phyloP scores from a whole-genome alignment of 2,329 filamentous ascomycete species.

The Neopestalotiopsis sp. region DNA sequence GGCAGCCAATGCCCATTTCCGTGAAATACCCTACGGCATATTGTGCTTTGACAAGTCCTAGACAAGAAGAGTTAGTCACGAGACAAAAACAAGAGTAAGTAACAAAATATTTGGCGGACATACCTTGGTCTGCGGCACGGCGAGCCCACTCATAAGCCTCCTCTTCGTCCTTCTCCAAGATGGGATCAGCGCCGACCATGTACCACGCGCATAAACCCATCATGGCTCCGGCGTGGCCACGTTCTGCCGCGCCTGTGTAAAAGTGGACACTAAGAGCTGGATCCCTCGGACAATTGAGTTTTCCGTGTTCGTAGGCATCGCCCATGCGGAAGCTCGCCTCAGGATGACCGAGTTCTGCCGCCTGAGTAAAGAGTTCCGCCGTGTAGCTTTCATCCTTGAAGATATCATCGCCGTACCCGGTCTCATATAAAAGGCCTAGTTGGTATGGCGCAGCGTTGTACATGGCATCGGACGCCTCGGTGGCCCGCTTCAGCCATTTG shows the following conservation, averaged over 20 bases:
- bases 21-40: conserved; percentile 98
- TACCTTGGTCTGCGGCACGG: conserved; percentile 84
- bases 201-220: conserved; percentile 99
- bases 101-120: conserved; percentile 38
- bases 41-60: conserved; percentile 77
- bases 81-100: background rate
- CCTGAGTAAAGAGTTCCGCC: conserved; percentile 91
- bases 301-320: conserved; percentile 95
- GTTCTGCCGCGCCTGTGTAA: conserved; percentile 90
- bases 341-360: conserved; percentile 87
- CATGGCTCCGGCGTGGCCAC: conserved; percentile 86
- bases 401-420: conserved; percentile 91
- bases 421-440: conserved; percentile 86
- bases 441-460: conserved; percentile 95
- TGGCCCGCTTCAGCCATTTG: conserved; percentile 94
- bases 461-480: conserved; percentile 86
- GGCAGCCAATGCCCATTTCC: conserved; percentile 97
- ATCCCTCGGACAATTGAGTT: conserved; percentile 85
- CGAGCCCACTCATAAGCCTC: conserved; percentile 97
- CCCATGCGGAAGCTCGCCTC: conserved; percentile 89
- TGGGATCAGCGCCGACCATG: conserved; percentile 89
- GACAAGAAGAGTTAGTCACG: background rate
- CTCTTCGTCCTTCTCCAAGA: conserved; percentile 92
- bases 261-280: conserved; percentile 95
- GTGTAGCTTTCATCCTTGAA: conserved; percentile 92